Conservation (phyloP, 768 basidiomycete genomes). For the Astraeus odoratus region DNA sequence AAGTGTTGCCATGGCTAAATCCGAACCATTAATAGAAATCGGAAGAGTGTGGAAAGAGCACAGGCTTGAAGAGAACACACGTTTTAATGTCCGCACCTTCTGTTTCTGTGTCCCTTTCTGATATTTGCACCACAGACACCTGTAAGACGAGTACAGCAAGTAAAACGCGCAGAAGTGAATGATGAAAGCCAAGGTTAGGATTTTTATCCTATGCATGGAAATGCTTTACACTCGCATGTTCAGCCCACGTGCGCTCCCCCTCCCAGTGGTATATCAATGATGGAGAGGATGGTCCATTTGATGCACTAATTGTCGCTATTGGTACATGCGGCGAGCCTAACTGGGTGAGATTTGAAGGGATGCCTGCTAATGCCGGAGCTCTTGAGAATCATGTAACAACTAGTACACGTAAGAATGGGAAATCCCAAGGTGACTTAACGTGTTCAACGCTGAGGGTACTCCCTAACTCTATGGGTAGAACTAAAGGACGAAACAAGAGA, state of each 20-base stretch:
- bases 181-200: not conserved
- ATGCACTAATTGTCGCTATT: slow-evolving; percentile 43
- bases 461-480: not conserved
- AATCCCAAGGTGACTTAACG: not conserved
- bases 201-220: not conserved
- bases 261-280: slow-evolving; percentile 43
- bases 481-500: too few species aligned
- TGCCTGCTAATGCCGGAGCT: slow-evolving; percentile 27
- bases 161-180: slow-evolving; percentile 11
- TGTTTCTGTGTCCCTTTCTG: not conserved
- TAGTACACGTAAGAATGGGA: too few species aligned
- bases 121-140: slow-evolving; percentile 17
- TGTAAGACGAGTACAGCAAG: slow-evolving; percentile 32
- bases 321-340: slow-evolving; percentile 44
- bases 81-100: slow-evolving; percentile 30
- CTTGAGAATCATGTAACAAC: too few species aligned
- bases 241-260: slow-evolving; percentile 16
- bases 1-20: too few species aligned
- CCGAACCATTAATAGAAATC: slow-evolving; percentile 31
- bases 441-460: too few species aligned
- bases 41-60: slow-evolving; percentile 42
- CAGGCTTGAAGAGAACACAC: slow-evolving; percentile 38
- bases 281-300: slow-evolving; percentile 39
- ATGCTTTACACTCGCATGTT: not conserved
- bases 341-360: slow-evolving; percentile 38